Percentiles rank a stretch among this genome's conserved stretches.
phyloP scores from a whole-genome alignment of 2,329 filamentous ascomycete species.

The Mycosphaerella sp. region DNA sequence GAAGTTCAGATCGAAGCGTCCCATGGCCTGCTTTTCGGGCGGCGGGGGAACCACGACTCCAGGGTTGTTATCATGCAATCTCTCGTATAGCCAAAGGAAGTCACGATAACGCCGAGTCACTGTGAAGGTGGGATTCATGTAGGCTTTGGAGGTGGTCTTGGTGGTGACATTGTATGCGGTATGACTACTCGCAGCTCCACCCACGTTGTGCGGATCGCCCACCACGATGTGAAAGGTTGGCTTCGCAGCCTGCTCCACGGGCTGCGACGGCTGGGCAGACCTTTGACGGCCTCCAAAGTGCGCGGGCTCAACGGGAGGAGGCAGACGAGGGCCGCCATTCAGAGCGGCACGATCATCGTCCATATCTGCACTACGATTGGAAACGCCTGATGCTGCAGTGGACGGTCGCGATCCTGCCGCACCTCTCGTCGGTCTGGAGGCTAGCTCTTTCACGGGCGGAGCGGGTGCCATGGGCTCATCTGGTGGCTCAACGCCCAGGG shows the following conservation, averaged over 20 bases:
- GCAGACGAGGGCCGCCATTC: conserved; percentile 50
- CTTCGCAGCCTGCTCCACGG: conserved; percentile 87
- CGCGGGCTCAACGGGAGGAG: conserved; percentile 55
- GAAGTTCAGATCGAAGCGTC: conserved; percentile 93
- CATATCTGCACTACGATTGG: conserved; percentile 53
- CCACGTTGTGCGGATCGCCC: conserved; percentile 96
- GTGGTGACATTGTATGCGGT: conserved; percentile 96
- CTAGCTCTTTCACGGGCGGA: conserved; percentile 56
- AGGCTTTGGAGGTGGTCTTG: conserved; percentile 94
- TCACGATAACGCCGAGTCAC: conserved; percentile 93
- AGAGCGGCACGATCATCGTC: conserved; percentile 56
- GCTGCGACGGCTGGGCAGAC: conserved; percentile 69
- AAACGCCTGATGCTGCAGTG: conserved; percentile 47
- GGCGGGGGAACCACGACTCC: conserved; percentile 92
- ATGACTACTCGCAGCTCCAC: conserved; percentile 91
- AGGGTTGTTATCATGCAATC: conserved; percentile 87
- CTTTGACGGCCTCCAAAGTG: conserved; percentile 41
- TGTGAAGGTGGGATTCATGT: conserved; percentile 84
- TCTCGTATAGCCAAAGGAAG: conserved; percentile 96
- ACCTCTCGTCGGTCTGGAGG: conserved; percentile 38
- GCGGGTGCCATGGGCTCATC: conserved; percentile 57
- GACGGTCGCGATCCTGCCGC: conserved; percentile 38
- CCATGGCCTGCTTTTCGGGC: conserved; percentile 95
- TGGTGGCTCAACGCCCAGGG: conserved; percentile 46
- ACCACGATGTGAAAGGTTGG: conserved; percentile 86